These are phyloP conservation scores for Cenchrus americanus DNA, from an alignment of 176 grass and related monocot genomes.

Conservation along the genomic window DNA sequence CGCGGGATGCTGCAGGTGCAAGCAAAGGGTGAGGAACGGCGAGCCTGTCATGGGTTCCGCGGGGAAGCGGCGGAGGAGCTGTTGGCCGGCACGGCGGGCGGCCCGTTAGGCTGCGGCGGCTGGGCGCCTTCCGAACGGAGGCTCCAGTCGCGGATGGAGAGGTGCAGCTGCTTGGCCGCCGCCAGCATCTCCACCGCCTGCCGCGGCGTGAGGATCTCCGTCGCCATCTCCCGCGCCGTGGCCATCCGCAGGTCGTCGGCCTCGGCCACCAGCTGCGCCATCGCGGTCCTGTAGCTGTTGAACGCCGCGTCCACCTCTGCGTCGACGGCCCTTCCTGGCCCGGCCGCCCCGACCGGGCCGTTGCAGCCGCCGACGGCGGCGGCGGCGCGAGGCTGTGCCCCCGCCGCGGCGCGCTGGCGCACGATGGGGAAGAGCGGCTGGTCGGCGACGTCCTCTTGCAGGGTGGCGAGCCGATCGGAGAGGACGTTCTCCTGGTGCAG, in stretches of 20 bases:
- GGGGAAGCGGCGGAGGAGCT: background rate
- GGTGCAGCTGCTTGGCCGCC: slow-evolving; percentile 69
- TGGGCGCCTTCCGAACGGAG: slow-evolving; percentile 18
- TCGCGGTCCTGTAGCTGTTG: slow-evolving; percentile 40
- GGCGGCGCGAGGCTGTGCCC: background rate
- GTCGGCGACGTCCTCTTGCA: slow-evolving; percentile 77
- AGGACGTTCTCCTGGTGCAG: slow-evolving; percentile 57
- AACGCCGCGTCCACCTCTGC: slow-evolving; percentile 56
- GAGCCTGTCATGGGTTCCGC: slow-evolving; percentile 34
- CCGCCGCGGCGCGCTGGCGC: slow-evolving; percentile 6
- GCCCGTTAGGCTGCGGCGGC: background rate
- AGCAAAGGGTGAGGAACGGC: background rate
- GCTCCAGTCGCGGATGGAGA: slow-evolving; percentile 62
- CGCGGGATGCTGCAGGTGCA: background rate
- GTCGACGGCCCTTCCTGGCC: background rate
- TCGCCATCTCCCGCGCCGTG: slow-evolving; percentile 44
- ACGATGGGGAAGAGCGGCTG: slow-evolving; percentile 69
- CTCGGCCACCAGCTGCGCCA: slow-evolving; percentile 55
- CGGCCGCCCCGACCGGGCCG: background rate
- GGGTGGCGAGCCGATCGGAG: slow-evolving; percentile 48
- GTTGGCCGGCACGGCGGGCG: background rate
- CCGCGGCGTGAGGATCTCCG: slow-evolving; percentile 58
- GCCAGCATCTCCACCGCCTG: slow-evolving; percentile 72
- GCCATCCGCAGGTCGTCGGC: slow-evolving; percentile 61
- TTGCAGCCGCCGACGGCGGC: background rate